Evolutionary conservation across 257 asterid genomes (phyloP).

Genomic region (Solanum microdontum): DNA sequence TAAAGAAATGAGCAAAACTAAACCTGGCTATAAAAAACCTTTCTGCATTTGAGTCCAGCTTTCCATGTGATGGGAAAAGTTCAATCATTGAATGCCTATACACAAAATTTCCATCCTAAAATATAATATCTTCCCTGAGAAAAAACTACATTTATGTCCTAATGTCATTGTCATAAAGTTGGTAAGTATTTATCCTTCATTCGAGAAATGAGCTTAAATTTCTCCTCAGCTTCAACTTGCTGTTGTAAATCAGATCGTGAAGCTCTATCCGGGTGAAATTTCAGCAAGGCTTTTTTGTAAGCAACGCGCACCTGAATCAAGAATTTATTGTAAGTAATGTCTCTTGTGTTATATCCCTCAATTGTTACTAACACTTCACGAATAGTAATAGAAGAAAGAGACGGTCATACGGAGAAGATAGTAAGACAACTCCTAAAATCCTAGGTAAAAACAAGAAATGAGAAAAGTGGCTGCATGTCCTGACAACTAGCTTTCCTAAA

Average conservation of each 20-base stretch:
- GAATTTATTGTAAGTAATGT: background rate
- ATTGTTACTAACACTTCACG: background rate
- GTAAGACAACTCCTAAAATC: background rate
- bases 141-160: background rate
- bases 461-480: background rate
- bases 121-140: background rate
- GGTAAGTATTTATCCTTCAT: conserved; percentile 56
- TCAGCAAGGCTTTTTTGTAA: conserved; percentile 60
- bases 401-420: background rate
- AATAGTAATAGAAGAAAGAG: background rate
- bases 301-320: conserved; percentile 64
- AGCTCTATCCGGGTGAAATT: conserved; percentile 92
- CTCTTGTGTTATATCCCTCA: background rate
- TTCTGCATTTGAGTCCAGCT: background rate
- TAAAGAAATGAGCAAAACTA: background rate
- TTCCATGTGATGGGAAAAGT: background rate
- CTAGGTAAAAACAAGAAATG: background rate
- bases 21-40: background rate
- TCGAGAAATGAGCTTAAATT: conserved; percentile 78
- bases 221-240: conserved; percentile 96
- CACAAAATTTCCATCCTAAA: background rate
- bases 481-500: background rate
- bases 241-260: conserved; percentile 50
- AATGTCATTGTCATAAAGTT: background rate
- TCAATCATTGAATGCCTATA: background rate